Percentiles rank a stretch among this genome's conserved stretches.
phyloP scores from a whole-genome alignment of 306 rosid genomes.

The Parietaria judaica region DNA sequence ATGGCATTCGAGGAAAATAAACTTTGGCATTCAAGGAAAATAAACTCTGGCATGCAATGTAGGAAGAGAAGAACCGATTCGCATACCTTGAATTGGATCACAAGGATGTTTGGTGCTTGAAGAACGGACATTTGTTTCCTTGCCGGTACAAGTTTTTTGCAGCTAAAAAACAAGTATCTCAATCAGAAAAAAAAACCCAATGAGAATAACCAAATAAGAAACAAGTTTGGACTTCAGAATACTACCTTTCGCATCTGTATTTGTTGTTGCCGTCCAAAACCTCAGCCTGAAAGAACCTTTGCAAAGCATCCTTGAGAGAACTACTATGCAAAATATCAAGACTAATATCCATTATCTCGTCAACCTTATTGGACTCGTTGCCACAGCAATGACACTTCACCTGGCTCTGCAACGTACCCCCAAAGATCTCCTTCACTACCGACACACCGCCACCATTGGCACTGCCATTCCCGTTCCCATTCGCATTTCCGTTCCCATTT shows the following conservation, averaged over 20 bases:
- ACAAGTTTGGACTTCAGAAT: constrained; percentile 8
- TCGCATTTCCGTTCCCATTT: not conserved
- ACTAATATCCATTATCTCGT: constrained; percentile 98
- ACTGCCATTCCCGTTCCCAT: not conserved
- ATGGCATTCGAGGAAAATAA: not conserved
- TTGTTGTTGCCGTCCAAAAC: constrained; percentile 86
- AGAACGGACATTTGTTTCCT: constrained; percentile 91
- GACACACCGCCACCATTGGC: constrained; percentile 14
- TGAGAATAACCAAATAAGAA: not conserved
- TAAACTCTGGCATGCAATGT: not conserved
- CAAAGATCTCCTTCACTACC: constrained; percentile 84
- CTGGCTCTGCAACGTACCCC: constrained; percentile 98
- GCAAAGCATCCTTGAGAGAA: constrained; percentile 83
- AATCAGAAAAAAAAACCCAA: constrained; percentile 12
- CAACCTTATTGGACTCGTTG: constrained; percentile 92
- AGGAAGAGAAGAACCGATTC: constrained; percentile 1
- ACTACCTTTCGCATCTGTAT: constrained; percentile 88
- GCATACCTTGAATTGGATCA: constrained; percentile 80
- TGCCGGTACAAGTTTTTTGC: constrained; percentile 86
- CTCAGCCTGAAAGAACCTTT: constrained; percentile 85
- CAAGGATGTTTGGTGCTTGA: constrained; percentile 91
- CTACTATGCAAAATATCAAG: constrained; percentile 90
- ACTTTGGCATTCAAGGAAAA: constrained; percentile 3
- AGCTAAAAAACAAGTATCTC: constrained; percentile 36
- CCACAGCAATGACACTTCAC: constrained; percentile 91